Base-by-base conservation (phyloP, 2,329 filamentous ascomycete genomes). In the Aspergillus latus region DNA sequence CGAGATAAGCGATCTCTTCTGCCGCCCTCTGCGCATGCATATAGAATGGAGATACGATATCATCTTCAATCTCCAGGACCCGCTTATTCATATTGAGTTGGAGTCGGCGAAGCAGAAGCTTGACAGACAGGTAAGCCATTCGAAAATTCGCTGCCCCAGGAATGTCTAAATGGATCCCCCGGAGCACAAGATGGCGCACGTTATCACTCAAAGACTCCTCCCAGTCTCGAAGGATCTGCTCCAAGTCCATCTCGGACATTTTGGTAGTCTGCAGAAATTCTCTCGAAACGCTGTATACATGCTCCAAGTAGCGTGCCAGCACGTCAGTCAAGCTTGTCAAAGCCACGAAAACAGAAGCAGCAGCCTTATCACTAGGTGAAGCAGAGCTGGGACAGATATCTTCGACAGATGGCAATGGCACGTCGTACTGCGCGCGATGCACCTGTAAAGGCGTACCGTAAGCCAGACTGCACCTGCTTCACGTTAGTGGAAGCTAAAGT, bases 371-470 rank as follows among this genome's bases (percentile, higher is more conserved):
- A 2, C 46, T 56, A 13, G 54, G 26, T 3, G 61, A 40, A 4
- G 65, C 56, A 4, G 60, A 59, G 30, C 45, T 29, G 5, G 44
- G 43, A 34, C 60, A 72, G 0, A 78, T 61, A 52, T 74, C 70
- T 15, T 74, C 68, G 0, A 72, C 11, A 0, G 64, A 68, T 4
- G 79, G 80, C 1, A 70, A 61, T 0, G 78, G 78, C 0, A 83
- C 80, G 56, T 84, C 80, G 40, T 80, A 74, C 45, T 82, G 78
- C 0, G 68, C 63, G 13, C 68, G 68, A 9, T 74, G 70, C 9
- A 84, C 76, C 29, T 78, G 77, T 2, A 78, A 75, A 1, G 81
- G 81, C 2, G 81, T 83, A 1, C 81, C 81, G 49, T 83, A 78
- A 0, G 80, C 78, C 4, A 83, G 68, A 49, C 80, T 82, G 9